Conservation (phyloP, 495 filamentous ascomycete species). For the Trichoderma reesei region DNA sequence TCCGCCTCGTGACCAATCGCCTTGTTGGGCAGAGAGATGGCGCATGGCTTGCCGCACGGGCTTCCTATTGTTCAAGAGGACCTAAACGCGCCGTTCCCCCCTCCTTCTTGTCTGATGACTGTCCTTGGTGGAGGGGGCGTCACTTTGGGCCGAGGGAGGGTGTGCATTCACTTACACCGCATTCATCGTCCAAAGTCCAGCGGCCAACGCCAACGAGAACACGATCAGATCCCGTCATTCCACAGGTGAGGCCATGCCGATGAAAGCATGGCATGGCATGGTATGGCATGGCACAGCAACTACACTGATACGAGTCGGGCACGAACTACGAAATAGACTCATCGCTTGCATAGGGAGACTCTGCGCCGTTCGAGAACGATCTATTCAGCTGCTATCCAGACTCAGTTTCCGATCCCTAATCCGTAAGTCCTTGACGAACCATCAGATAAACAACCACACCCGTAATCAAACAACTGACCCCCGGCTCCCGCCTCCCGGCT, state of each 20-base stretch:
- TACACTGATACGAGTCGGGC: too few relatives aligned
- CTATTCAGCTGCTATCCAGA: not conserved
- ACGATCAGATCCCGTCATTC: too few relatives aligned
- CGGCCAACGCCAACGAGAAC: too few relatives aligned
- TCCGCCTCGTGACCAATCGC: not conserved
- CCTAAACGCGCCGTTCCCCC: not conserved
- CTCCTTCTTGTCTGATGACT: not conserved
- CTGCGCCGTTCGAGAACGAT: not conserved
- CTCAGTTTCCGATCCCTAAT: not conserved
- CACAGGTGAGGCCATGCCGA: too few relatives aligned
- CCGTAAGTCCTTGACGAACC: too few relatives aligned
- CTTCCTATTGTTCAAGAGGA: not conserved
- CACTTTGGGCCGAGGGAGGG: not conserved
- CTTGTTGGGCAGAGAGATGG: not conserved
- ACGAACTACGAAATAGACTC: not conserved
- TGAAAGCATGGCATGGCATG: too few relatives aligned
- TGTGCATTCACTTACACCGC: not conserved
- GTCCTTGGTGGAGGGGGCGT: not conserved
- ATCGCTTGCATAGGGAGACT: not conserved
- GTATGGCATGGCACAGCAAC: too few relatives aligned
- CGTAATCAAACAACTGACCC: slow-evolving; percentile 1
- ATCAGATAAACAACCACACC: not conserved
- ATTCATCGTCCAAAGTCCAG: too few relatives aligned
- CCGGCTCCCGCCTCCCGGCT: not conserved
- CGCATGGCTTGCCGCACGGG: not conserved